These are phyloP conservation scores for Rugonectria rugulosa DNA, from an alignment of 2,329 filamentous ascomycete genomes.

Conservation along the genomic window DNA sequence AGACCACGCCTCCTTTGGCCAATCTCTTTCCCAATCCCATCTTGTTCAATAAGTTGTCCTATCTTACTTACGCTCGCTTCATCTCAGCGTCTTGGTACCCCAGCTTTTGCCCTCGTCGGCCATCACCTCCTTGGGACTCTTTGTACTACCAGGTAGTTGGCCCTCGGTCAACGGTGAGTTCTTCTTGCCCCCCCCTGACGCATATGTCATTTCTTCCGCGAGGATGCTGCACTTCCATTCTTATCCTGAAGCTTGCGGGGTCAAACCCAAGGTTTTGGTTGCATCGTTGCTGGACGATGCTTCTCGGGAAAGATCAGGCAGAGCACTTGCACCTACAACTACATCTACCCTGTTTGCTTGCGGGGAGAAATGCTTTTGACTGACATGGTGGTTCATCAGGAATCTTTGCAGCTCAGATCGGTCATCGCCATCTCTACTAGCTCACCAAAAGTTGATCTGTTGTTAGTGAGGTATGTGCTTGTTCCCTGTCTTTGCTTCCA, in stretches of 20 bases:
- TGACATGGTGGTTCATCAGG: conserved; percentile 19
- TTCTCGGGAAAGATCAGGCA: no score
- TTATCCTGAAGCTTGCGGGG: no score
- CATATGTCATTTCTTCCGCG: neutral
- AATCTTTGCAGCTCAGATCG: conserved; percentile 41
- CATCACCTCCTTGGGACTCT: conserved; percentile 36
- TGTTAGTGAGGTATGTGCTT: conserved; percentile 42
- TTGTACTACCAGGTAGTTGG: conserved; percentile 40
- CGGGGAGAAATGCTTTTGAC: neutral
- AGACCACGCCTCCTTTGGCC: conserved; percentile 34
- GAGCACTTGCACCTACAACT: neutral
- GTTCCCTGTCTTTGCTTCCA: no score
- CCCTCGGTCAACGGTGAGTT: conserved; percentile 41
- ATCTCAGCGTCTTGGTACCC: conserved; percentile 59
- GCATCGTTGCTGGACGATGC: no score
- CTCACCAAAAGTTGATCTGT: conserved; percentile 42
- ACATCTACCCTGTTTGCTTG: neutral
- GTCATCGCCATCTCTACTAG: conserved; percentile 42
- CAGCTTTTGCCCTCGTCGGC: conserved; percentile 52
- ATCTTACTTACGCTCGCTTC: conserved; percentile 67
- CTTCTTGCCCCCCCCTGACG: neutral
- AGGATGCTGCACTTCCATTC: neutral
- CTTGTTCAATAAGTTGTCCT: conserved; percentile 68
- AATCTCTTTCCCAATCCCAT: conserved; percentile 50
- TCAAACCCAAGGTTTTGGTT: no score